These are phyloP conservation scores for Penicillium brevicompactum DNA, from an alignment of 2,329 filamentous ascomycete species.

Conservation along the genomic window DNA sequence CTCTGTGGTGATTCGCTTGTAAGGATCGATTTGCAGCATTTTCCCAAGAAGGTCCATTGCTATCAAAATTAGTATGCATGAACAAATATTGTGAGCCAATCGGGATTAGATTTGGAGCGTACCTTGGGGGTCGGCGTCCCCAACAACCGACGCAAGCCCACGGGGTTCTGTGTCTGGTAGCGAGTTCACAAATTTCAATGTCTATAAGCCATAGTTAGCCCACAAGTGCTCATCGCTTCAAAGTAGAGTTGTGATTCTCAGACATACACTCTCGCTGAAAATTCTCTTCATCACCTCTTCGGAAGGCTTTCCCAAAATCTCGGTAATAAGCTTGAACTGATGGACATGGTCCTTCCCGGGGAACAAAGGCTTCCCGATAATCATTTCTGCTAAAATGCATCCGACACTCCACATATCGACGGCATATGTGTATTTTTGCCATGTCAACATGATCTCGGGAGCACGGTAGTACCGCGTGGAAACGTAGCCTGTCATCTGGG, in stretches of 20 bases:
- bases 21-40: constrained; percentile 96
- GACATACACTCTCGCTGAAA: constrained; percentile 78
- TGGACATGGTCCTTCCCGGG: constrained; percentile 98
- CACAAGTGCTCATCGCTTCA: no score
- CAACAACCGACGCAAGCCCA: neutral
- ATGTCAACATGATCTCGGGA: constrained; percentile 98
- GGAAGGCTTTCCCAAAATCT: constrained; percentile 88
- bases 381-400: constrained; percentile 98
- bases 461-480: constrained; percentile 97
- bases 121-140: constrained; percentile 5
- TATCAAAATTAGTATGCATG: constrained; percentile 53
- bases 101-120: neutral
- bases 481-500: constrained; percentile 98
- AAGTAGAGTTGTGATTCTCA: neutral
- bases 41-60: constrained; percentile 89
- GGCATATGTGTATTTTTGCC: constrained; percentile 99
- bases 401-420: constrained; percentile 99
- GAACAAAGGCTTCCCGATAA: constrained; percentile 95
- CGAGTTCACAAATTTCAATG: constrained; percentile 3
- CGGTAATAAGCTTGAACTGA: constrained; percentile 98
- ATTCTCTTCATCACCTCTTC: constrained; percentile 98
- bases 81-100: no score
- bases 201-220: constrained; percentile 3
- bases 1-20: constrained; percentile 83
- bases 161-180: neutral